Conservation (phyloP, 2,329 filamentous ascomycete genomes). For the Anisogramma anomala region DNA sequence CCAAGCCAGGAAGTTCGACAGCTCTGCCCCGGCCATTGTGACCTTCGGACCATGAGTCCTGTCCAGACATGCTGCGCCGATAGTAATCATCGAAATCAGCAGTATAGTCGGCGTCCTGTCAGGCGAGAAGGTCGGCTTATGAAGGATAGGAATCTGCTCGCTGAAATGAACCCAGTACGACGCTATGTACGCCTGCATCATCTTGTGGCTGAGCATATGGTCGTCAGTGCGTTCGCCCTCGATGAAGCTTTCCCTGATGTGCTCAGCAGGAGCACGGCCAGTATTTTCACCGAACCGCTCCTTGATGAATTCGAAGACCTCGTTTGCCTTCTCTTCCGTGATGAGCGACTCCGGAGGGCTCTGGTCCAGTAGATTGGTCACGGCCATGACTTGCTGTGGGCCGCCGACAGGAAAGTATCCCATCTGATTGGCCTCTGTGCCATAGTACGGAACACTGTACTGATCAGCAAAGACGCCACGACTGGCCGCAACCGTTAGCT, state of each 20-base stretch:
- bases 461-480: conserved; percentile 40
- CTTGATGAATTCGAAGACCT: conserved; percentile 71
- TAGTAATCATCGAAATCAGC: conserved; percentile 78
- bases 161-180: conserved; percentile 96
- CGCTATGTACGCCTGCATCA: conserved; percentile 91
- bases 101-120: conserved; percentile 77
- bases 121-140: conserved; percentile 85
- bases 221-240: conserved; percentile 63
- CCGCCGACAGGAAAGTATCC: conserved; percentile 46
- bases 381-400: conserved; percentile 75
- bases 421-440: conserved; percentile 34
- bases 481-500: conserved; percentile 26
- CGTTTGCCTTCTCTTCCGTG: conserved; percentile 76
- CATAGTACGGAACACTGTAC: conserved; percentile 38
- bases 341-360: conserved; percentile 68
- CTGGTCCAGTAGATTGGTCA: conserved; percentile 73
- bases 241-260: conserved; percentile 64
- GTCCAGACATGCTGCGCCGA: conserved; percentile 82
- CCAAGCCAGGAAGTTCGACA: conserved; percentile 85
- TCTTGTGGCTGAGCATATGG: conserved; percentile 68
- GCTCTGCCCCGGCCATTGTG: conserved; percentile 64
- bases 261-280: conserved; percentile 60
- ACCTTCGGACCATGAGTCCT: conserved; percentile 64
- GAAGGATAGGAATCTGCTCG: conserved; percentile 84
- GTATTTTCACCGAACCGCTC: conserved; percentile 68